A percentile compares a stretch with the other conserved stretches of the same genome.
Evolutionary conservation across 177 flowering plant genomes (phyloP).

Genomic region (Vitis hybrid): DNA sequence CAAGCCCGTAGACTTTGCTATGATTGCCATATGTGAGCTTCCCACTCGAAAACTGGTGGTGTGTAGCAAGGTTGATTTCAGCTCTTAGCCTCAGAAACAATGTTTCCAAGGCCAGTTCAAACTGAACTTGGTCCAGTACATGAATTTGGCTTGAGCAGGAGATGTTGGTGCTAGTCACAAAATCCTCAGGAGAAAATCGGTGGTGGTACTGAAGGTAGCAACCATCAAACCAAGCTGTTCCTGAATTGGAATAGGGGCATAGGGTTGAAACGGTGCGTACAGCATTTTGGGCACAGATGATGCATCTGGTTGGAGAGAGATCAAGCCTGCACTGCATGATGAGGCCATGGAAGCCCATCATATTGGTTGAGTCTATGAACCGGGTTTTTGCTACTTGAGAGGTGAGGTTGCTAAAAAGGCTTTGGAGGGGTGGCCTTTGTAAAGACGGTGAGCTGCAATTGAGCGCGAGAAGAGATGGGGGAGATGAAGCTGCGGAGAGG

Average conservation of each 20-base stretch:
- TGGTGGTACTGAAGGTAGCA: constrained; percentile 16
- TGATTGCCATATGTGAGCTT: constrained; percentile 5
- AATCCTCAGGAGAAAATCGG: constrained; percentile 4
- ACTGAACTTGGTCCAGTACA: neutral
- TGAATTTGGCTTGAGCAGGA: constrained; percentile 4
- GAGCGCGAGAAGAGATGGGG: constrained; percentile 14
- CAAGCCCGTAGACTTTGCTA: constrained; percentile 12
- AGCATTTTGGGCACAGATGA: constrained; percentile 6
- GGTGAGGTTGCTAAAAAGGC: constrained; percentile 4
- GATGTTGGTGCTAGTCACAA: neutral
- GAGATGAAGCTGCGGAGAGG: constrained; percentile 4
- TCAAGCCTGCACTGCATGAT: constrained; percentile 13
- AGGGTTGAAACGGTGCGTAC: neutral
- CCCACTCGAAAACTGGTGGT: neutral
- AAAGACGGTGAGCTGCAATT: constrained; percentile 17
- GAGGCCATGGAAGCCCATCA: neutral
- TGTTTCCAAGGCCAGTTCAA: constrained; percentile 4
- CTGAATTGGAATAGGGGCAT: constrained; percentile 7
- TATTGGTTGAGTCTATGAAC: neutral
- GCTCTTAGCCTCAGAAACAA: constrained; percentile 10
- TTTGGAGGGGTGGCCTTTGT: neutral
- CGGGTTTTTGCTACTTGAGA: constrained; percentile 4
- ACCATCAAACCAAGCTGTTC: constrained; percentile 17
- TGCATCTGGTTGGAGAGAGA: constrained; percentile 6
- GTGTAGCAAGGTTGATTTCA: neutral